These are phyloP conservation scores for Lasiodiplodia sp. DNA, from an alignment of 2,329 filamentous ascomycete genomes.

Conservation along the genomic window DNA sequence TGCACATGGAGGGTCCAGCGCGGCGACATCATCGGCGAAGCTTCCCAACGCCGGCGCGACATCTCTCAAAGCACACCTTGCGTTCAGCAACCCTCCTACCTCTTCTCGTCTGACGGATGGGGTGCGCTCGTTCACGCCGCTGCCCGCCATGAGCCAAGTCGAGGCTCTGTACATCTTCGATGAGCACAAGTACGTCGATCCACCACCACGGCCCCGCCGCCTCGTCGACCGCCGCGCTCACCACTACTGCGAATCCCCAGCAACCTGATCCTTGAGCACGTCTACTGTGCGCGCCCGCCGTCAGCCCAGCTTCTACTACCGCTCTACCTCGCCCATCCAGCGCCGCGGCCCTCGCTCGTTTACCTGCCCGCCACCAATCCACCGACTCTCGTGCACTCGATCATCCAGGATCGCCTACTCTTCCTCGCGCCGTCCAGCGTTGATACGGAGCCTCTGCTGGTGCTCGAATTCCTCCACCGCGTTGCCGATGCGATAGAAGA, in stretches of 20 bases:
- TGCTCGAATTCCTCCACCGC: conserved; percentile 93
- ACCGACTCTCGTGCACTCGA: conserved; percentile 85
- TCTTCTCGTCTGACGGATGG: background rate
- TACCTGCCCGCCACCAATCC: conserved; percentile 84
- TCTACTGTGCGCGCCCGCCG: conserved; percentile 83
- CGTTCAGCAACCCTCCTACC: background rate
- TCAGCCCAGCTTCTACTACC: conserved; percentile 78
- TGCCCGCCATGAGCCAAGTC: conserved; percentile 68
- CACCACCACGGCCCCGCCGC: conserved; percentile 1
- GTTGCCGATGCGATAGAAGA: conserved; percentile 93
- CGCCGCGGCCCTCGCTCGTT: conserved; percentile 83
- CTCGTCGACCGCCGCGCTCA: conserved; percentile 9
- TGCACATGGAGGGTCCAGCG: background rate
- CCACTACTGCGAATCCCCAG: conserved; percentile 57
- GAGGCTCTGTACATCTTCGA: conserved; percentile 98
- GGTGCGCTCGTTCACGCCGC: background rate
- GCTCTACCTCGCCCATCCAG: conserved; percentile 82
- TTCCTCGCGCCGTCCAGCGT: conserved; percentile 84
- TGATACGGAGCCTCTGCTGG: conserved; percentile 87
- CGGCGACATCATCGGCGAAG: conserved; percentile 6
- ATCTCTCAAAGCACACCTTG: background rate
- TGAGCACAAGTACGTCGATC: conserved; percentile 78
- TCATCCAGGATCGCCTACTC: conserved; percentile 85
- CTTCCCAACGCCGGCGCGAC: background rate
- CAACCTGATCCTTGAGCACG: conserved; percentile 84